A percentile compares a stretch with the other conserved stretches of the same genome.
Conservation (phyloP, 2,329 filamentous ascomycete species). For the Pleomassaria siparia region DNA sequence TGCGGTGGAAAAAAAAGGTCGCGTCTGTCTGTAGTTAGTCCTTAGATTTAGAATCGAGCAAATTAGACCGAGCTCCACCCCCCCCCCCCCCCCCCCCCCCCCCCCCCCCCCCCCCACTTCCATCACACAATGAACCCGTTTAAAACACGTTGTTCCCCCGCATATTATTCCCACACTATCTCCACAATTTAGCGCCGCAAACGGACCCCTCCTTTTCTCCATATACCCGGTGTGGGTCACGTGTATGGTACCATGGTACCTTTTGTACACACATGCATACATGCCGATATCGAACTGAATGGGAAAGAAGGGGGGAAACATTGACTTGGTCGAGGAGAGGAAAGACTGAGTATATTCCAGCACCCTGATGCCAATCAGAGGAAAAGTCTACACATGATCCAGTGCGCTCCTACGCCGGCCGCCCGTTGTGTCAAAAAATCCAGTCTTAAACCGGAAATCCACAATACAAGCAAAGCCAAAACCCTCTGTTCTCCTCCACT, state of each 20-base stretch:
- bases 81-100: too few species aligned
- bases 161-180: not conserved
- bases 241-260: too few species aligned
- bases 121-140: too few species aligned
- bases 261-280: too few species aligned
- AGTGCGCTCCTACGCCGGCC: conserved; percentile 1
- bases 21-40: too few species aligned
- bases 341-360: conserved; percentile 17
- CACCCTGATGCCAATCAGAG: conserved; percentile 5
- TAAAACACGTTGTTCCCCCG: too few species aligned
- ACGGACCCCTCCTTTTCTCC: not conserved
- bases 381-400: conserved; percentile 4
- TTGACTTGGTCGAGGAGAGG: not conserved
- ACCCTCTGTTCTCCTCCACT: conserved; percentile 4
- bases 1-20: too few species aligned
- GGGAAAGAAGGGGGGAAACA: too few species aligned
- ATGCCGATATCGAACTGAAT: too few species aligned
- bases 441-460: conserved; percentile 15
- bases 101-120: too few species aligned
- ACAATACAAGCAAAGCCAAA: conserved; percentile 22
- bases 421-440: not conserved
- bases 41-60: too few species aligned
- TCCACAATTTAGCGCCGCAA: not conserved
- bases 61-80: too few species aligned
- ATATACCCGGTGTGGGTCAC: conserved; percentile 6